Evolutionary conservation across 306 rosid genomes (phyloP).

Genomic region (Malus sieversii): DNA sequence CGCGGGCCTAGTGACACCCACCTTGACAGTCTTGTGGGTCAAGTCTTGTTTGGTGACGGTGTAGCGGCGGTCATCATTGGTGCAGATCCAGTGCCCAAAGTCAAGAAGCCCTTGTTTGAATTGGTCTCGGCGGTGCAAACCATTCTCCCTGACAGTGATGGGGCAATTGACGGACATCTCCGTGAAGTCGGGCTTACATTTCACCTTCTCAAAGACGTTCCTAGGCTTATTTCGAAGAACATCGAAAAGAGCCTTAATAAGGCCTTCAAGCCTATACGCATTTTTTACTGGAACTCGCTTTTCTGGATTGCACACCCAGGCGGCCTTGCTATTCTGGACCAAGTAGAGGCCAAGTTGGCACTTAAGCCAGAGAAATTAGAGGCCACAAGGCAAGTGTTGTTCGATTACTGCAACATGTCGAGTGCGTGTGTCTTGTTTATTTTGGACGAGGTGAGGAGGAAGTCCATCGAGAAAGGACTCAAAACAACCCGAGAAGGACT

Average conservation of each 20-base stretch:
- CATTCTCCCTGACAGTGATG: conserved; percentile 7
- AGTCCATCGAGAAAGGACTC: background rate
- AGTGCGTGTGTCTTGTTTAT: conserved; percentile 17
- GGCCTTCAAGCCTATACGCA: conserved; percentile 7
- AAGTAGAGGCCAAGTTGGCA: conserved; percentile 1
- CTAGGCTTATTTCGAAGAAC: conserved; percentile 11
- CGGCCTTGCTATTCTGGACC: conserved; percentile 14
- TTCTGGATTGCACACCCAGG: conserved; percentile 23
- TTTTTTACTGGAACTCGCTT: conserved; percentile 11
- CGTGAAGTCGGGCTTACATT: conserved; percentile 11
- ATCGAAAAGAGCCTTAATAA: conserved; percentile 9
- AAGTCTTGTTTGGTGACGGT: conserved; percentile 21
- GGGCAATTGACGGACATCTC: background rate
- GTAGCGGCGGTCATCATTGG: conserved; percentile 14
- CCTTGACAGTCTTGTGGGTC: conserved; percentile 15
- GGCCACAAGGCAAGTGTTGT: conserved; percentile 4
- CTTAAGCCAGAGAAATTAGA: conserved; percentile 7
- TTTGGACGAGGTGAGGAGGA: conserved; percentile 13
- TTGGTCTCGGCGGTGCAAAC: conserved; percentile 10
- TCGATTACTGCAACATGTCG: conserved; percentile 12
- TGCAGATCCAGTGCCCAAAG: background rate
- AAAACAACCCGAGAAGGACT: conserved; percentile 7
- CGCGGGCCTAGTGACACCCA: conserved; percentile 11
- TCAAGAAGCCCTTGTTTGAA: conserved; percentile 10
- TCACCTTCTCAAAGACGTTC: conserved; percentile 12